These are phyloP conservation scores for Lipomyces sp. DNA, from an alignment of 805 yeast genomes.

Conservation along the genomic window DNA sequence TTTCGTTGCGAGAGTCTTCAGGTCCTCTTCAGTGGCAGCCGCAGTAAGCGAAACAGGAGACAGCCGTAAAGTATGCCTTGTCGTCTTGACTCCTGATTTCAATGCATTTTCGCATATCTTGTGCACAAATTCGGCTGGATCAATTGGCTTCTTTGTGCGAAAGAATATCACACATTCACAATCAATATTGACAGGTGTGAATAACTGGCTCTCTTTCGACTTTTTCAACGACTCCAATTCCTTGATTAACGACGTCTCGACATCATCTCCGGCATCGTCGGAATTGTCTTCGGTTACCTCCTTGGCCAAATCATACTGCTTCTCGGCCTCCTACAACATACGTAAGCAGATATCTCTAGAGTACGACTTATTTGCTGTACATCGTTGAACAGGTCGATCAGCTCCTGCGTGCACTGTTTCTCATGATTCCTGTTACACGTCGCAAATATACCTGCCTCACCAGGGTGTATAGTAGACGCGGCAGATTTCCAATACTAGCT, in stretches of 20 bases:
- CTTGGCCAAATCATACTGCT: constrained; percentile 39
- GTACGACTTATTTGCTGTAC: constrained; percentile 31
- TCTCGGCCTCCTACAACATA: constrained; percentile 33
- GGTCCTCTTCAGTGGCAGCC: constrained; percentile 70
- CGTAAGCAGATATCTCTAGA: not conserved
- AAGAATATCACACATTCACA: constrained; percentile 87
- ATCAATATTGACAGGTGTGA: constrained; percentile 65
- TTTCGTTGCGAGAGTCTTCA: constrained; percentile 60
- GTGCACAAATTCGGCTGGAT: constrained; percentile 73
- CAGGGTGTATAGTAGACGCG: constrained; percentile 42
- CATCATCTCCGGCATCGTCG: constrained; percentile 42
- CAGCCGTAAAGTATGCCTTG: constrained; percentile 78
- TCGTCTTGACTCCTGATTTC: constrained; percentile 54
- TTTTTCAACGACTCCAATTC: constrained; percentile 61
- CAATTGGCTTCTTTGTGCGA: constrained; percentile 76
- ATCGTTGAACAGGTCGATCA: constrained; percentile 62
- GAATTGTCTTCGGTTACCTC: constrained; percentile 25
- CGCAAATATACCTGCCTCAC: constrained; percentile 84
- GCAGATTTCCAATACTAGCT: constrained; percentile 31
- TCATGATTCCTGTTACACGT: constrained; percentile 87
- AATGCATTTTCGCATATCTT: constrained; percentile 65
- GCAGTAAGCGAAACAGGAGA: constrained; percentile 81
- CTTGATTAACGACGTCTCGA: constrained; percentile 36
- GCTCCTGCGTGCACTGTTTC: constrained; percentile 73
- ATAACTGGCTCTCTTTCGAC: constrained; percentile 46